These are phyloP conservation scores for Protomyces inundatus DNA, from an alignment of 1,139 yeast genomes.

Conservation along the genomic window DNA sequence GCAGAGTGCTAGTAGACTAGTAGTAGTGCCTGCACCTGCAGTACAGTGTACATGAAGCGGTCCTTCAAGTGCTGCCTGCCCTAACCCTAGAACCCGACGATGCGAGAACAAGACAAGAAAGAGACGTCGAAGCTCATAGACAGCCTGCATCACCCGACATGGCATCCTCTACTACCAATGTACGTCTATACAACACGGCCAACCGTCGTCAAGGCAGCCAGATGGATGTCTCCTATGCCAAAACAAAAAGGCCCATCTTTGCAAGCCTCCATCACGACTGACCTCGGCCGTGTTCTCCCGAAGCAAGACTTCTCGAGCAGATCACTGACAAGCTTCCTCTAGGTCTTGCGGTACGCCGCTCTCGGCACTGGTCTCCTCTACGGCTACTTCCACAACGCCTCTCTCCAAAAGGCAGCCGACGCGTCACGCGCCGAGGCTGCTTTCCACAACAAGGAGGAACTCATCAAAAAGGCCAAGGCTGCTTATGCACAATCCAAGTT, in stretches of 20 bases:
- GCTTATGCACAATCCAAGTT: slow-evolving; percentile 60
- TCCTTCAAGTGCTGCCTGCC: neutral
- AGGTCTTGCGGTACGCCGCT: slow-evolving; percentile 89
- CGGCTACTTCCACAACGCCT: slow-evolving; percentile 81
- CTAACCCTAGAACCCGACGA: neutral
- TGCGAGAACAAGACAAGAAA: neutral
- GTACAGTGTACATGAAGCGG: too few relatives aligned
- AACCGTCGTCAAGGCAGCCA: too few relatives aligned
- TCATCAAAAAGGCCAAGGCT: slow-evolving; percentile 68
- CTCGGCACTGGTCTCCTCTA: slow-evolving; percentile 83
- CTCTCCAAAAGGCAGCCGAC: slow-evolving; percentile 57
- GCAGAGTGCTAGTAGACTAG: too few relatives aligned
- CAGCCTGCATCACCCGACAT: neutral
- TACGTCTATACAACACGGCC: neutral
- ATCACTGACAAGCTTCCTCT: slow-evolving; percentile 26
- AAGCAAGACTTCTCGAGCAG: too few relatives aligned
- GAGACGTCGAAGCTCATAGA: neutral
- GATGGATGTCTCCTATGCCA: too few relatives aligned
- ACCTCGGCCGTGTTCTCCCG: too few relatives aligned
- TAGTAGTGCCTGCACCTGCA: too few relatives aligned
- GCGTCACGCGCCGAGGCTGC: slow-evolving; percentile 55
- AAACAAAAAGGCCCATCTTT: too few relatives aligned
- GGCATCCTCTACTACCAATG: neutral
- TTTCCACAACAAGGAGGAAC: slow-evolving; percentile 97
- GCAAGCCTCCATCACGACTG: too few relatives aligned